Evolutionary conservation across 2,329 filamentous ascomycete species (phyloP).

Genomic region (Dactylonectria estremocensis): DNA sequence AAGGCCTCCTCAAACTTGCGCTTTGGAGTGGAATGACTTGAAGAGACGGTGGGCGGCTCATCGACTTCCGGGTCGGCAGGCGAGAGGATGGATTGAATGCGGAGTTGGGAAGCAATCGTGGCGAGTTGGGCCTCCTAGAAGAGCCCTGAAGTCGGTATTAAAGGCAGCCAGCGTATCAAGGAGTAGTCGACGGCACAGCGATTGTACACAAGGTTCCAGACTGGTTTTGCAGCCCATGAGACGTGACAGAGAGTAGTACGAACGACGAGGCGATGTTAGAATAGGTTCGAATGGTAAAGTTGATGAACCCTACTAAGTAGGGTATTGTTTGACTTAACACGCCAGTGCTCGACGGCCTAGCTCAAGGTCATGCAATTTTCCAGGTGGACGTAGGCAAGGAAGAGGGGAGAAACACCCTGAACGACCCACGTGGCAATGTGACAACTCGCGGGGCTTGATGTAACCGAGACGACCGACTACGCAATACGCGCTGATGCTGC

Average conservation of each 20-base stretch:
- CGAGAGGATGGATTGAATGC: conserved; percentile 68
- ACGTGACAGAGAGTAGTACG: conserved; percentile 8
- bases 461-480: conserved; percentile 30
- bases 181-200: conserved; percentile 16
- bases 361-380: conserved; percentile 25
- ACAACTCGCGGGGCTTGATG: conserved; percentile 32
- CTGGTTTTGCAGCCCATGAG: not conserved
- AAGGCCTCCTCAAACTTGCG: conserved; percentile 37
- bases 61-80: conserved; percentile 59
- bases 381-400: conserved; percentile 14
- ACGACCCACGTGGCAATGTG: conserved; percentile 32
- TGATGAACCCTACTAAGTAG: conserved; percentile 13
- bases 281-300: not conserved
- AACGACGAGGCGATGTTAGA: conserved; percentile 7
- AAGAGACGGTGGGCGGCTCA: conserved; percentile 49
- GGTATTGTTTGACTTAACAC: conserved; percentile 17
- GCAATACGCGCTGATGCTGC: conserved; percentile 16
- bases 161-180: conserved; percentile 7
- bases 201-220: conserved; percentile 1
- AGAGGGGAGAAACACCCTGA: conserved; percentile 23
- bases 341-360: conserved; percentile 17
- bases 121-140: conserved; percentile 57
- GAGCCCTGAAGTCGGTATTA: conserved; percentile 26
- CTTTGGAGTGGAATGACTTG: conserved; percentile 37
- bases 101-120: conserved; percentile 66